Evolutionary conservation across 371 early-diverging fungal genomes (phyloP), one percentile per base, ranked within the genome.

Genomic region (Rhizopus delemar): DNA sequence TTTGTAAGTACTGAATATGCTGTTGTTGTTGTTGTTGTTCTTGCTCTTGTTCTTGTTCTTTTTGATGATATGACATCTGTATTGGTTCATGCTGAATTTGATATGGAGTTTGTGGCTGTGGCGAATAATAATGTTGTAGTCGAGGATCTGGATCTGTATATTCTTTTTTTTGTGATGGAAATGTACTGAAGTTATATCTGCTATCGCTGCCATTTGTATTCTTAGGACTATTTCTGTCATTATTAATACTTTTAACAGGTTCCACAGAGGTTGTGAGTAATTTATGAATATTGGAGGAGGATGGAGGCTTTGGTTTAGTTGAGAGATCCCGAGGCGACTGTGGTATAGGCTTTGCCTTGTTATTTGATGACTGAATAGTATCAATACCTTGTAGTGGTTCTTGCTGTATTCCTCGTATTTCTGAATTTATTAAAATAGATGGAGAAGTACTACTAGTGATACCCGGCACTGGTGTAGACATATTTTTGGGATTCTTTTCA

Each of bases 341-440:
- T 60, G 65, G 65, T 60, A 65, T 64, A 59, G 57, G 59, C 41
- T 59, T 64, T 13, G 59, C 41, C 43, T 52, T 49, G 51, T 56
- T 51, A 39, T 28, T 55, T 7, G 15, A 8, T 34, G 22, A 3
- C 22, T 38, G 48, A 7, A 8, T 45, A 16, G 13, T 8, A 3
- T 28, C 36, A 11, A 11, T 11, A 16, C 8, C 32, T 29, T 12
- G 11, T 1, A 5, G 43, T n/a, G n/a, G n/a, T n/a, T n/a, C n/a
- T 43, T 11, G 11, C 5, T 6, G 43, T n/a, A 43, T 13, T n/a
- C 43, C n/a, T 43, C 5, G 43, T 43, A 13, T 43, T 15, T 43
- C 43, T 43, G 43, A 15, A 15, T 43, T 43, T 15, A 13, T 43
- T 13, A 15, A 15, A 13, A 43, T 2, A 43, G 43, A 43, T 5